A percentile compares a stretch with the other conserved stretches of the same genome.
phyloP scores from a whole-genome alignment of 2,329 filamentous ascomycete genomes.

The Pseudonectria buxi region DNA sequence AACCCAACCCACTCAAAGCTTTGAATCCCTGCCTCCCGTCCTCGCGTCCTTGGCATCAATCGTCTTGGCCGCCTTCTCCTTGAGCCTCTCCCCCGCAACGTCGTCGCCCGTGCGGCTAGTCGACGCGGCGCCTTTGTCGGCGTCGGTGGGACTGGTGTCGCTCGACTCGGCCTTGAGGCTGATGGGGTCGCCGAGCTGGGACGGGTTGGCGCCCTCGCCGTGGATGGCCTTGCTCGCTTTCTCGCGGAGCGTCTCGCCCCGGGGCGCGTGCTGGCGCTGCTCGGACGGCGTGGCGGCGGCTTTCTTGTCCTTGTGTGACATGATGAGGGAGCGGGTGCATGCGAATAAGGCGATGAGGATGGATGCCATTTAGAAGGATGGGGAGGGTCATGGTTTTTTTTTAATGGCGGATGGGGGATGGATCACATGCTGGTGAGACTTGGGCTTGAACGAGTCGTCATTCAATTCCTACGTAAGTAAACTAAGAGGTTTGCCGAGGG shows the following conservation, averaged over 20 bases:
- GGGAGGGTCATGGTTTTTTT: too few relatives aligned
- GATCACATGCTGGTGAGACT: conserved; percentile 1
- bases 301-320: conserved; percentile 3
- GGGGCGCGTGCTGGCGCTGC: conserved; percentile 1
- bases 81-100: too few relatives aligned
- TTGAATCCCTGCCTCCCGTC: too few relatives aligned
- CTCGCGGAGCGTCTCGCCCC: conserved; percentile 8
- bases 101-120: too few relatives aligned
- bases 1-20: too few relatives aligned
- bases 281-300: conserved; percentile 2
- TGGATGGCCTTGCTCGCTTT: conserved; percentile 18
- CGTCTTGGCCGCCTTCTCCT: too few relatives aligned
- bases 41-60: too few relatives aligned
- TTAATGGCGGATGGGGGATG: not conserved
- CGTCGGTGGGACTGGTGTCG: conserved; percentile 21
- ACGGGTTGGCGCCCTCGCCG: conserved; percentile 28
- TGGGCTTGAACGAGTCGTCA: not conserved
- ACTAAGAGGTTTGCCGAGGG: not conserved
- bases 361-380: conserved; percentile 1
- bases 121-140: conserved; percentile 8
- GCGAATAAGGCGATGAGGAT: conserved; percentile 3
- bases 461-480: not conserved
- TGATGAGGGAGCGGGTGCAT: conserved; percentile 2
- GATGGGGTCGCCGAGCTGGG: conserved; percentile 33
- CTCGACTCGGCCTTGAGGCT: conserved; percentile 33